Evolutionary conservation across 495 filamentous ascomycete species (phyloP), one percentile per base, ranked within the genome.

Genomic region (Halenospora varia): DNA sequence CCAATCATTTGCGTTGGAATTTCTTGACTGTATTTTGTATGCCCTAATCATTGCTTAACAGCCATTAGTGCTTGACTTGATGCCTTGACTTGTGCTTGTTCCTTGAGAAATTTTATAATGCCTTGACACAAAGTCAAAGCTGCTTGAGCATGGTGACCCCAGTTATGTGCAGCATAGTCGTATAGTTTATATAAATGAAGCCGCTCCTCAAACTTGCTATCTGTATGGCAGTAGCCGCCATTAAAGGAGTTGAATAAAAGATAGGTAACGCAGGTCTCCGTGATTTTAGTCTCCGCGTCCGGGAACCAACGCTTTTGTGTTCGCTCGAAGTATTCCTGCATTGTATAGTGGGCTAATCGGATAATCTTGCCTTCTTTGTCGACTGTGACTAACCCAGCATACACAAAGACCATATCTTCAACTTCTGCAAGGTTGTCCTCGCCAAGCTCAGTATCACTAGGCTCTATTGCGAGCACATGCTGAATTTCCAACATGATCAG

Each of bases 321-420:
- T 20, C 63, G 59, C 22, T 76, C 66, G 41, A 84, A 75, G 62
- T 80, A 85, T 42, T 77, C 72, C 56, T 82, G 74, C 0, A 77
- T 70, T 4, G 82, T 83, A 53, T 79, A 81, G 62, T 84, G 83
- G 6, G 82, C 75, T 19, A 86, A 67, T 13, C 77, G 75, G 39
- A 83, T 68, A 45, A 77, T 69, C 10, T 59, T 39, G 49, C 72
- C 82, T 18, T 74, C 69, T 19, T 73, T 41, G 47, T 85, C 77
- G 3, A 81, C 52, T 3, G 68, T 78, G 3, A 83, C 74, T 18
- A 88, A 66, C 2, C 83, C 82, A 45, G 74, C 75, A 57, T 81
- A 85, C n/a, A 77, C 70, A 22, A 54, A 56, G 42, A 57, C 51
- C 10, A 74, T 66, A 8, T 71, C 59, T 52, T 60, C 66, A 10